Evolutionary conservation across 2,329 filamentous ascomycete genomes (phyloP), one percentile per base, ranked within the genome.

Genomic region (Geosmithia flava): DNA sequence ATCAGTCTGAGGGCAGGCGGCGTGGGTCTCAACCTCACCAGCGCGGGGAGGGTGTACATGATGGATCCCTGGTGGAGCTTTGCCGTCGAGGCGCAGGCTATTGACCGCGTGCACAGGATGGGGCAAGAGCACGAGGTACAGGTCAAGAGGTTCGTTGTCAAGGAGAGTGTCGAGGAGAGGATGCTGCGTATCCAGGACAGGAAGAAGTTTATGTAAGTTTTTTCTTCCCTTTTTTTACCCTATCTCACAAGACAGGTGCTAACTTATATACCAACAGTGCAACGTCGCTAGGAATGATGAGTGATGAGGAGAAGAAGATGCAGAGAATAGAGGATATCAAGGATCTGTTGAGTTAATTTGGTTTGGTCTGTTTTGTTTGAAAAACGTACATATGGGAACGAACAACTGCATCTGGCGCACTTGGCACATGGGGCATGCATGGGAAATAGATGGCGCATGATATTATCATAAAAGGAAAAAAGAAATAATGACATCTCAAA

Each of bases 41-140:
- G 82, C 54, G 93, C 93, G 6, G 87, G 83, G 53, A 74, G 87
- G 48, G 94, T 98, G 5, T 98, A 85, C 68, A 94, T 98, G 86
- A 97, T 98, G 93, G 93, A 98, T 64, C 93, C 93, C 0, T 98
- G 93, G 93, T 98, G 93, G 93, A 94, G 87, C 60, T 98, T 91
- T 65, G 90, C 93, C 0, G 83, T 97, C 13, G 93, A 98, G 66
- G 88, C 90, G 5, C 93, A 98, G 66, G 93, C 93, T 8, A 97
- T 98, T 59, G 93, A 98, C 68, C 87, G 93, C 1, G 89, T 98
- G 33, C 93, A 98, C 69, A 81, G 93, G 8, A 96, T 98, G 87
- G 93, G 93, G 0, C 93, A 98, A 64, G 81, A 85, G 46, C 76
- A 81, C 16, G 86, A 91, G 58, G 93, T 98, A 2, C 79, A 81